A percentile compares a stretch with the other conserved stretches of the same genome.
Conservation (phyloP, 495 filamentous ascomycete genomes). For the Neurospora discreta region DNA sequence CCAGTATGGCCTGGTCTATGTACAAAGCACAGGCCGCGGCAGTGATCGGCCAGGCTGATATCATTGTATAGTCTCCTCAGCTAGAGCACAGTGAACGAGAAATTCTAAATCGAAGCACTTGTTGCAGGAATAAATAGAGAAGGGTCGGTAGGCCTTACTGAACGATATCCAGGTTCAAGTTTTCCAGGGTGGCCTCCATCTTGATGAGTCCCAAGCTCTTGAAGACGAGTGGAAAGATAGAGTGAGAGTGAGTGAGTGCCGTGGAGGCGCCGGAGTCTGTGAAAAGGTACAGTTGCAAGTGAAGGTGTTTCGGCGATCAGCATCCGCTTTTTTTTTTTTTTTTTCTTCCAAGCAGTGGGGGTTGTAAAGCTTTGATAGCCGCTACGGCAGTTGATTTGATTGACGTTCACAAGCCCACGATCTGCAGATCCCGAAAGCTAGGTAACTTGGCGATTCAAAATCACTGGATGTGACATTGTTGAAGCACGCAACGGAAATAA, state of each 20-base stretch:
- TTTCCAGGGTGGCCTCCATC: background rate
- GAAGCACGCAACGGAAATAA: background rate
- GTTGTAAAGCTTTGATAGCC: background rate
- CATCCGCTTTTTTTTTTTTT: background rate
- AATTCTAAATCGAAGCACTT: background rate
- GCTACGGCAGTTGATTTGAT: background rate
- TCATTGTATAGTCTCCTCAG: background rate
- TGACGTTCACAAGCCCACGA: background rate
- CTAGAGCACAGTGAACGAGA: background rate
- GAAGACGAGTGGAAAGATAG: background rate
- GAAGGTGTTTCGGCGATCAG: background rate
- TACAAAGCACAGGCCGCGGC: background rate
- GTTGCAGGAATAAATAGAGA: background rate
- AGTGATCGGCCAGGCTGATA: background rate
- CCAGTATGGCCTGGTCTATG: background rate
- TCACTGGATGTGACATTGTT: background rate
- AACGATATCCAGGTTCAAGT: constrained; percentile 5
- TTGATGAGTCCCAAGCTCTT: background rate
- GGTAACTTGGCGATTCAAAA: background rate
- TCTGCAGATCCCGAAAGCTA: background rate
- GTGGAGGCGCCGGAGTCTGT: background rate
- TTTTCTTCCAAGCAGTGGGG: background rate
- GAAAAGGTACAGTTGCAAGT: background rate
- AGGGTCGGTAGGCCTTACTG: constrained; percentile 15
- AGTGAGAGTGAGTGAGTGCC: background rate